phyloP scores from a whole-genome alignment of 169 alveolate genomes.

The Babesia bovis region DNA sequence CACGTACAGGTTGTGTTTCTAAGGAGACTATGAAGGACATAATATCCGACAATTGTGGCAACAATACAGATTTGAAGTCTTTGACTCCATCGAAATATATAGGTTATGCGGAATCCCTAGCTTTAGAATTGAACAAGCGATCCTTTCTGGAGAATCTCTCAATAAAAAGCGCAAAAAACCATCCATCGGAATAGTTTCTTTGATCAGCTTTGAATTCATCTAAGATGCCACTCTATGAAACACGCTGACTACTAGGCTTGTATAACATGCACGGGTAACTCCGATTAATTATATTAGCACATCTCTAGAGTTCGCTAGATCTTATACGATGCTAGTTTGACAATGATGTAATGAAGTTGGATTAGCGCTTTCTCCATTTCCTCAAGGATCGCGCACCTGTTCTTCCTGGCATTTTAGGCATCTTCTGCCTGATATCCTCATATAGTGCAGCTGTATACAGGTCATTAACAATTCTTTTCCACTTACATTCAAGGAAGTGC shows the following conservation, averaged over 20 bases:
- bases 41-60: slow-evolving; percentile 28
- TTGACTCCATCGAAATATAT: slow-evolving; percentile 28
- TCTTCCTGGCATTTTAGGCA: slow-evolving; percentile 88
- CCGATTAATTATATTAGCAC: too few relatives aligned
- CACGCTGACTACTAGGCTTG: too few relatives aligned
- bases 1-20: slow-evolving; percentile 63
- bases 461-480: too few relatives aligned
- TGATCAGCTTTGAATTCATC: too few relatives aligned
- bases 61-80: slow-evolving; percentile 26
- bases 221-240: too few relatives aligned
- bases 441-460: slow-evolving; percentile 67
- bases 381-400: slow-evolving; percentile 80
- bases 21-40: slow-evolving; percentile 58
- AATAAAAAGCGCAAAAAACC: too few relatives aligned
- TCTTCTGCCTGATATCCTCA: slow-evolving; percentile 81
- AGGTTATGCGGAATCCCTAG: slow-evolving; percentile 56
- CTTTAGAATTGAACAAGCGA: slow-evolving; percentile 10
- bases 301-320: too few relatives aligned
- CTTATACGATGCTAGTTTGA: too few relatives aligned
- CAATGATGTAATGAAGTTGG: too few relatives aligned
- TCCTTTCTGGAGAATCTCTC: too few relatives aligned
- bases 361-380: slow-evolving; percentile 80
- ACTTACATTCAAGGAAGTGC: slow-evolving; percentile 65
- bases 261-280: too few relatives aligned
- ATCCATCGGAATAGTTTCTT: too few relatives aligned